Percentiles rank a stretch among this genome's conserved stretches.
Conservation (phyloP, 352 stramenopile species). For the Pseudoperonospora humuli region DNA sequence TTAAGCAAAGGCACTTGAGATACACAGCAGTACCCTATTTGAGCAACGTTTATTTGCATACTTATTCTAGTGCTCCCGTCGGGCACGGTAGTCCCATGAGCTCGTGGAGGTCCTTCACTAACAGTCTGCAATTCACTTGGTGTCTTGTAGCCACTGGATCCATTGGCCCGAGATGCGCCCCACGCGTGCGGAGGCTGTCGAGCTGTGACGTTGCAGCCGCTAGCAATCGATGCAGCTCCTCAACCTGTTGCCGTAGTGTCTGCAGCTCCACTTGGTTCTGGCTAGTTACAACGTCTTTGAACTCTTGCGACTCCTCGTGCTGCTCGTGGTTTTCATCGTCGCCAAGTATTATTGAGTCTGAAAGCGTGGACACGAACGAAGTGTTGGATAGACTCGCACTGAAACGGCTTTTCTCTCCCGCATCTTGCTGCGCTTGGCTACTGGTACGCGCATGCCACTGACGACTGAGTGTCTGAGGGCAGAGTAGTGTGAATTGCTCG, state of each 20-base stretch:
- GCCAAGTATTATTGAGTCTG: constrained; percentile 25
- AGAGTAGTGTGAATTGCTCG: constrained; percentile 52
- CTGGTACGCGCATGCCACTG: constrained; percentile 16
- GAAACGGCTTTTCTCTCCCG: constrained; percentile 33
- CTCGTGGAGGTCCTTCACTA: constrained; percentile 64
- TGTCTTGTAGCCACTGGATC: constrained; percentile 34
- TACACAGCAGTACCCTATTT: too few species aligned
- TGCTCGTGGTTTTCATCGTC: constrained; percentile 16
- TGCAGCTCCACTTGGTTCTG: constrained; percentile 34
- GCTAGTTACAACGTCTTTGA: constrained; percentile 13
- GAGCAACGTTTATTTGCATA: too few species aligned
- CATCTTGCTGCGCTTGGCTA: constrained; percentile 29
- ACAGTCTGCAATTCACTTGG: constrained; percentile 31
- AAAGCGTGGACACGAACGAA: constrained; percentile 33
- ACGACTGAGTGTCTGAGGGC: constrained; percentile 31
- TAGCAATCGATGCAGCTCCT: constrained; percentile 40
- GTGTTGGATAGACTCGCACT: constrained; percentile 30
- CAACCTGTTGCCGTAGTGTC: constrained; percentile 39
- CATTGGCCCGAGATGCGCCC: constrained; percentile 1
- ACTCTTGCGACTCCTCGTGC: constrained; percentile 13
- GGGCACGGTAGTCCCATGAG: constrained; percentile 55
- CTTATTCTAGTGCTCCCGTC: constrained; percentile 4
- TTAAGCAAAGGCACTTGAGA: too few species aligned
- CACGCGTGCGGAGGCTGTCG: constrained; percentile 27
- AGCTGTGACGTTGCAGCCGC: constrained; percentile 48